Percentiles rank a stretch among this genome's conserved stretches.
Evolutionary conservation across 345 rosid genomes (phyloP).

Genomic region (Boechera divaricarpa): DNA sequence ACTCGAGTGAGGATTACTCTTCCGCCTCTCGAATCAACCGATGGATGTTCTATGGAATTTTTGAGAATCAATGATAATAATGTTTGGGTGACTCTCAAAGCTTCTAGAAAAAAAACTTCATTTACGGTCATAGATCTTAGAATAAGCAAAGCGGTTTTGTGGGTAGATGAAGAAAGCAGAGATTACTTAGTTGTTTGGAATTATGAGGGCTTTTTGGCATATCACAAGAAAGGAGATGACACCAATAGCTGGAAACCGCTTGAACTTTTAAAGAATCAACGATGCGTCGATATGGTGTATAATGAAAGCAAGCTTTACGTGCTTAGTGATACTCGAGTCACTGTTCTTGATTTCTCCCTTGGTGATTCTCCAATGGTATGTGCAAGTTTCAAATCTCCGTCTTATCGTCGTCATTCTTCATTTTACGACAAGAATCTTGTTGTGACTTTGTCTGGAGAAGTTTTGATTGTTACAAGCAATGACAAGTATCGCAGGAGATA

Average conservation of each 20-base stretch:
- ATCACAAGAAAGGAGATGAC: constrained; percentile 6
- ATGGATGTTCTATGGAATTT: too few species aligned
- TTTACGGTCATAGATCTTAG: not conserved
- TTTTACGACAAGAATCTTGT: not conserved
- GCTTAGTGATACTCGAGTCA: too few species aligned
- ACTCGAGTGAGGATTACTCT: too few species aligned
- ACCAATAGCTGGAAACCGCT: not conserved
- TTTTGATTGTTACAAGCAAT: not conserved
- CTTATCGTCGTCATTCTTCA: too few species aligned
- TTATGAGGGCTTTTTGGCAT: not conserved
- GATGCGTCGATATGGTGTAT: too few species aligned
- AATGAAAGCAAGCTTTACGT: too few species aligned
- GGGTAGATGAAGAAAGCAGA: constrained; percentile 8
- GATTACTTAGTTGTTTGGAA: constrained; percentile 9
- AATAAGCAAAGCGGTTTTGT: not conserved
- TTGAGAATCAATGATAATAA: too few species aligned
- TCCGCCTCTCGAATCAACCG: too few species aligned
- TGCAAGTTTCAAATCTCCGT: not conserved
- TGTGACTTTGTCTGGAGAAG: constrained; percentile 25
- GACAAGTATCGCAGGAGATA: too few species aligned
- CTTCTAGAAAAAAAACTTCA: not conserved
- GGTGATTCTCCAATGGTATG: constrained; percentile 11
- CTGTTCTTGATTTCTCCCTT: too few species aligned
- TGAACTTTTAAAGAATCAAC: too few species aligned
- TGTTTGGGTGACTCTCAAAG: not conserved